These are phyloP conservation scores for Pyricularia pennisetigena DNA, from an alignment of 2,329 filamentous ascomycete species.

Conservation along the genomic window DNA sequence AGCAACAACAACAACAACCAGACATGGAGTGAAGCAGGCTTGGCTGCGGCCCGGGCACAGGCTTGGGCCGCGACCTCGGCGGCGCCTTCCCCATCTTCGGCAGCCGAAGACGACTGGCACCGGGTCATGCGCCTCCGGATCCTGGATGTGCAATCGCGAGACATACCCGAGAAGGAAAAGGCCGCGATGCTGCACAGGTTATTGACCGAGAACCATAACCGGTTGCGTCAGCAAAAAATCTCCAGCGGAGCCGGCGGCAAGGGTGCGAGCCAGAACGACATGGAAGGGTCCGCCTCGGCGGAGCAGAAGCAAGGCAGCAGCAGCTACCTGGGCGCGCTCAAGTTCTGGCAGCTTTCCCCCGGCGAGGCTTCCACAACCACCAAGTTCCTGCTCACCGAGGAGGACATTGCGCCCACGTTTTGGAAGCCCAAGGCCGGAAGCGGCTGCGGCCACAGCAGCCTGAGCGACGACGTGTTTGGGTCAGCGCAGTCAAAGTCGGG, in stretches of 20 bases:
- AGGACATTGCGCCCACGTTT: constrained; percentile 60
- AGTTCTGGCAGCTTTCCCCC: constrained; percentile 45
- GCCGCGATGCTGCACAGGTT: constrained; percentile 62
- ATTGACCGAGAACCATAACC: constrained; percentile 58
- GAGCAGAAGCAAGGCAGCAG: constrained; percentile 27
- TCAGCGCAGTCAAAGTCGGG: neutral
- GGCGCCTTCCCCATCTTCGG: constrained; percentile 16
- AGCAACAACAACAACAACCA: neutral
- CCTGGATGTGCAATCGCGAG: constrained; percentile 53
- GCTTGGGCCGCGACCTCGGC: constrained; percentile 56
- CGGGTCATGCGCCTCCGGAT: constrained; percentile 55
- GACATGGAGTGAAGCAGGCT: neutral
- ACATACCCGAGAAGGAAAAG: constrained; percentile 52
- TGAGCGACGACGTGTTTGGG: neutral
- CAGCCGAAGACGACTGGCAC: constrained; percentile 70
- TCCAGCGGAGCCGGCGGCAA: neutral
- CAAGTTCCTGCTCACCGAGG: constrained; percentile 41
- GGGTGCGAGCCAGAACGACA: neutral
- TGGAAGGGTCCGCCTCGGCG: constrained; percentile 10
- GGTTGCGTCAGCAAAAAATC: constrained; percentile 20
- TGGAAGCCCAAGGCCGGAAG: constrained; percentile 25
- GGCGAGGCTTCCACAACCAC: constrained; percentile 27
- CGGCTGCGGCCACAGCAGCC: constrained; percentile 7
- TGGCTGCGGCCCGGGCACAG: constrained; percentile 51
- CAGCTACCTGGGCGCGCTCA: constrained; percentile 42